Evolutionary conservation across 495 filamentous ascomycete genomes (phyloP).

Genomic region (Xylaria curta): DNA sequence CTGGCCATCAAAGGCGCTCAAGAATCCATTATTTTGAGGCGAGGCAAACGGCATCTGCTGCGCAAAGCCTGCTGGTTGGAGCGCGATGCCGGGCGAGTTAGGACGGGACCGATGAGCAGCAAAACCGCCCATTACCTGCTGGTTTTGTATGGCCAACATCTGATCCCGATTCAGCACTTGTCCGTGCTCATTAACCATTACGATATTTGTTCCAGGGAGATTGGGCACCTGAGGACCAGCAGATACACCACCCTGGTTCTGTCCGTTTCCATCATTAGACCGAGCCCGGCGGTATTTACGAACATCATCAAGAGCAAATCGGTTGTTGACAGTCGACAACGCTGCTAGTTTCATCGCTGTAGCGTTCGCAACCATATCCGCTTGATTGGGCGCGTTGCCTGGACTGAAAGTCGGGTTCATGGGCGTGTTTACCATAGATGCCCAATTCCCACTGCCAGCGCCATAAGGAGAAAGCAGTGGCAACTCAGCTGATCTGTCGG

Average conservation of each 20-base stretch:
- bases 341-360: conserved; percentile 99
- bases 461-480: conserved; percentile 90
- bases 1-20: conserved; percentile 81
- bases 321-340: conserved; percentile 96
- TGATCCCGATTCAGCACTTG: conserved; percentile 86
- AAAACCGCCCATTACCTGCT: conserved; percentile 76
- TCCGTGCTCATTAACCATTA: conserved; percentile 92
- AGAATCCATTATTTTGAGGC: conserved; percentile 93
- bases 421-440: conserved; percentile 96
- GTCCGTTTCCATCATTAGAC: conserved; percentile 81
- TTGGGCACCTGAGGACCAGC: conserved; percentile 51
- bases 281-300: conserved; percentile 91
- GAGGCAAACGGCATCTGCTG: conserved; percentile 77
- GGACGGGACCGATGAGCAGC: conserved; percentile 86
- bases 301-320: conserved; percentile 94
- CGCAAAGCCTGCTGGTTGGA: conserved; percentile 71
- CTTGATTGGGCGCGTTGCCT: conserved; percentile 67
- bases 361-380: conserved; percentile 98
- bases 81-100: conserved; percentile 85
- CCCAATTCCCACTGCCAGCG: conserved; percentile 88
- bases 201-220: conserved; percentile 70
- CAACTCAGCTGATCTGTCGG: conserved; percentile 73
- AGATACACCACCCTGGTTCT: conserved; percentile 50
- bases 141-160: conserved; percentile 81
- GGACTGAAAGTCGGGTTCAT: conserved; percentile 86